Conservation (phyloP, 1,284 basidiomycete genomes). For the Boletus sp. region DNA sequence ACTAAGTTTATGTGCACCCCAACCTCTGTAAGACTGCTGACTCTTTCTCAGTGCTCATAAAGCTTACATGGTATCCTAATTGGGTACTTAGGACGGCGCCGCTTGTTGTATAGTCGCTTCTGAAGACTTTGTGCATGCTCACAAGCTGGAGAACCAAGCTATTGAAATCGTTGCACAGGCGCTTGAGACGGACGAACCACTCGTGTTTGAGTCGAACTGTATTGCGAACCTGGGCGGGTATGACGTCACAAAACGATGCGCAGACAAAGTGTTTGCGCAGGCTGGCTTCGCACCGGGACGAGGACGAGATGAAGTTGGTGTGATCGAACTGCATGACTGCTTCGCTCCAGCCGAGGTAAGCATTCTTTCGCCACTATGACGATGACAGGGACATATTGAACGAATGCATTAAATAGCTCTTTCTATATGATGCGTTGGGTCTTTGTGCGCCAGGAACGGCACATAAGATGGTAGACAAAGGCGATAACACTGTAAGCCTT, state of each 20-base stretch:
- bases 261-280: slow-evolving; percentile 70
- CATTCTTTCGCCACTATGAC: background rate
- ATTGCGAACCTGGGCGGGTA: slow-evolving; percentile 80
- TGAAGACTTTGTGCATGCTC: slow-evolving; percentile 75
- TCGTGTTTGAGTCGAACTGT: slow-evolving; percentile 64
- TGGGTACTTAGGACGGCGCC: slow-evolving; percentile 59
- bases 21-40: slow-evolving; percentile 56
- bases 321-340: slow-evolving; percentile 85
- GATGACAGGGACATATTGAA: background rate
- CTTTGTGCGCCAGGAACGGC: slow-evolving; percentile 72
- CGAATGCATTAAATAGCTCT: slow-evolving; percentile 50
- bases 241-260: slow-evolving; percentile 72
- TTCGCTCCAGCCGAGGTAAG: slow-evolving; percentile 77
- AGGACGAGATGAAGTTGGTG: slow-evolving; percentile 74
- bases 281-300: slow-evolving; percentile 67
- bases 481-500: slow-evolving; percentile 73
- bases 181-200: slow-evolving; percentile 65
- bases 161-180: slow-evolving; percentile 76
- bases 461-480: slow-evolving; percentile 74
- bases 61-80: background rate
- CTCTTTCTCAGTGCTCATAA: slow-evolving; percentile 13
- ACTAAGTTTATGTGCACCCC: slow-evolving; percentile 89
- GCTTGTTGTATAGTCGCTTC: slow-evolving; percentile 75
- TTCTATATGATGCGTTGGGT: slow-evolving; percentile 81
- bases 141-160: slow-evolving; percentile 82